A percentile compares a stretch with the other conserved stretches of the same genome.
Evolutionary conservation across 176 grass and related monocot species (phyloP).

Genomic region (barley (Hordeum vulgare)): DNA sequence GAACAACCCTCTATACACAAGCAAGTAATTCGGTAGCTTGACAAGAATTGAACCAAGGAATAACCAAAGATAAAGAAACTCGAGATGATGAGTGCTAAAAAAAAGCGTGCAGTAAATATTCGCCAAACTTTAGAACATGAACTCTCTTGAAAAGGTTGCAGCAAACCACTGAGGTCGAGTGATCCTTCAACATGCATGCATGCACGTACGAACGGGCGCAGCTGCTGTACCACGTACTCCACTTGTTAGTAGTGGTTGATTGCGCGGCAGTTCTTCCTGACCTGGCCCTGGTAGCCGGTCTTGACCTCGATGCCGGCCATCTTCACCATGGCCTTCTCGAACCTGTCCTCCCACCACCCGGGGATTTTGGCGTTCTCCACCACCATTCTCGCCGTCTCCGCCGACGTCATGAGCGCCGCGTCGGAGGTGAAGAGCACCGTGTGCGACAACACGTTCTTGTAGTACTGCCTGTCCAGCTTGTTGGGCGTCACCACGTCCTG

Average conservation of each 20-base stretch:
- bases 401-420: background rate
- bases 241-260: background rate
- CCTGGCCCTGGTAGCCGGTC: background rate
- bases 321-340: background rate
- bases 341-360: background rate
- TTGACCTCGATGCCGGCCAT: background rate
- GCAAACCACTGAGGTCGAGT: background rate
- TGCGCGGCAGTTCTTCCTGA: background rate
- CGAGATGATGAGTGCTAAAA: background rate
- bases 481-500: background rate
- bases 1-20: background rate
- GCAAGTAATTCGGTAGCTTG: too few species aligned
- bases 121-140: background rate
- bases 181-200: background rate
- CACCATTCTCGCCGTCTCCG: background rate
- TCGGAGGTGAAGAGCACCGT: slow-evolving; percentile 4
- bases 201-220: background rate
- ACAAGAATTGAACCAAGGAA: background rate
- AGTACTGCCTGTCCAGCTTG: background rate
- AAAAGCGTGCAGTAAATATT: background rate
- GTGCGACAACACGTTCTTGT: background rate
- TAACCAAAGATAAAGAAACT: background rate
- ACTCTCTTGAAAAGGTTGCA: background rate
- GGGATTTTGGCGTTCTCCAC: background rate
- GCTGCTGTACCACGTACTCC: too few species aligned